These are phyloP conservation scores for Fomitopsis schrenkii DNA, from an alignment of 1,284 basidiomycete genomes.

Conservation along the genomic window DNA sequence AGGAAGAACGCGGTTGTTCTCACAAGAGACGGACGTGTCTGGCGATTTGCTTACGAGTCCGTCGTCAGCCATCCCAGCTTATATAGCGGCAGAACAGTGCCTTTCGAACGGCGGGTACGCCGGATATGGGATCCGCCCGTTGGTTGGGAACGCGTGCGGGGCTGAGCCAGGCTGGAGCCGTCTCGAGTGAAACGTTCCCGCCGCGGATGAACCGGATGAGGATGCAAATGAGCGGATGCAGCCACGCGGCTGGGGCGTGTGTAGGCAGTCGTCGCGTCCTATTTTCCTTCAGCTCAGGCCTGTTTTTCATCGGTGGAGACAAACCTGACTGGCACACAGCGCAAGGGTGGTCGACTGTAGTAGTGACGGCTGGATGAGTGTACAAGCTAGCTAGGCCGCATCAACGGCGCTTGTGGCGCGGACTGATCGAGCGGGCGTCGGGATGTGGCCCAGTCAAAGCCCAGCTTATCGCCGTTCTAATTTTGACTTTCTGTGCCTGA, in stretches of 20 bases:
- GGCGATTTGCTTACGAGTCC: neutral
- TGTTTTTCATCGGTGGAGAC: too few species aligned
- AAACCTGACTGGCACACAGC: neutral
- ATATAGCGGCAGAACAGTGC: neutral
- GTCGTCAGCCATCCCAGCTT: too few species aligned
- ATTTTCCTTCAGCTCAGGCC: neutral
- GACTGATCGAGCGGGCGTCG: neutral
- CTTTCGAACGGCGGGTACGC: neutral
- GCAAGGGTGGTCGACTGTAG: too few species aligned
- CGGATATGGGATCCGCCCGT: neutral
- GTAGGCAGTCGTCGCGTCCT: neutral
- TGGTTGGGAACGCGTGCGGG: neutral
- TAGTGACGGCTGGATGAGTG: too few species aligned
- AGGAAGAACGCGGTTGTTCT: neutral
- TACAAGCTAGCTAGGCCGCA: neutral
- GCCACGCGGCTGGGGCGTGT: neutral
- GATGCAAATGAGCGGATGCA: neutral
- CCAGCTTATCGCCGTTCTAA: neutral
- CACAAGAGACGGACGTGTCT: neutral
- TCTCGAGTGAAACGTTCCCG: slow-evolving; percentile 1
- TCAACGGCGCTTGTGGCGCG: neutral
- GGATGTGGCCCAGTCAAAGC: neutral
- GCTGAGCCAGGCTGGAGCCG: slow-evolving; percentile 1
- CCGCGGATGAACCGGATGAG: neutral
- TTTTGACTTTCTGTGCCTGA: neutral